A percentile compares a stretch with the other conserved stretches of the same genome.
These are phyloP conservation scores for Bimuria novae-zelandiae DNA, from an alignment of 2,329 filamentous ascomycete genomes.

Conservation along the genomic window DNA sequence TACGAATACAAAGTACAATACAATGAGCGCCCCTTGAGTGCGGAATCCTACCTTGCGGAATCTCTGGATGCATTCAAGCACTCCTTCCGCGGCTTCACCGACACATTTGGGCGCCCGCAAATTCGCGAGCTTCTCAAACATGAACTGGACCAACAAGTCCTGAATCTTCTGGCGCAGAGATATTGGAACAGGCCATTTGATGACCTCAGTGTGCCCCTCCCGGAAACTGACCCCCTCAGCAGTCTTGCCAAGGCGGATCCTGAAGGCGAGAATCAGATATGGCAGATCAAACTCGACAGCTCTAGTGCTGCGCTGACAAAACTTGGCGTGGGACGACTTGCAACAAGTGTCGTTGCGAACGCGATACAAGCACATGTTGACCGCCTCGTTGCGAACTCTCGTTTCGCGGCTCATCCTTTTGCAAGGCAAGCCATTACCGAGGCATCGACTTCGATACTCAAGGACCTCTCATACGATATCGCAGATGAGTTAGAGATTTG, in stretches of 20 bases:
- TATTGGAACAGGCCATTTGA: slow-evolving; percentile 97
- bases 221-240: slow-evolving; percentile 72
- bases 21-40: slow-evolving; percentile 91
- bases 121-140: slow-evolving; percentile 88
- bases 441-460: slow-evolving; percentile 85
- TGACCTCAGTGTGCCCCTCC: slow-evolving; percentile 70
- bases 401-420: slow-evolving; percentile 88
- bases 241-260: slow-evolving; percentile 85
- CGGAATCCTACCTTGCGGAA: slow-evolving; percentile 95
- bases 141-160: slow-evolving; percentile 90
- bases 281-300: slow-evolving; percentile 92
- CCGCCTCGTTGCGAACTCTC: slow-evolving; percentile 75
- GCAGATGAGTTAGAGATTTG: slow-evolving; percentile 98
- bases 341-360: slow-evolving; percentile 86
- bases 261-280: slow-evolving; percentile 73
- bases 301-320: slow-evolving; percentile 90
- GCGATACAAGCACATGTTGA: slow-evolving; percentile 87
- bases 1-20: slow-evolving; percentile 99
- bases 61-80: slow-evolving; percentile 97
- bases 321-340: slow-evolving; percentile 87
- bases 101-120: slow-evolving; percentile 85
- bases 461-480: slow-evolving; percentile 94
- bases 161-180: slow-evolving; percentile 87
- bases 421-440: slow-evolving; percentile 92
- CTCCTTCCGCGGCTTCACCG: slow-evolving; percentile 91